Evolutionary conservation across 805 yeast genomes (phyloP).

Genomic region (Torulaspora delbrueckii): DNA sequence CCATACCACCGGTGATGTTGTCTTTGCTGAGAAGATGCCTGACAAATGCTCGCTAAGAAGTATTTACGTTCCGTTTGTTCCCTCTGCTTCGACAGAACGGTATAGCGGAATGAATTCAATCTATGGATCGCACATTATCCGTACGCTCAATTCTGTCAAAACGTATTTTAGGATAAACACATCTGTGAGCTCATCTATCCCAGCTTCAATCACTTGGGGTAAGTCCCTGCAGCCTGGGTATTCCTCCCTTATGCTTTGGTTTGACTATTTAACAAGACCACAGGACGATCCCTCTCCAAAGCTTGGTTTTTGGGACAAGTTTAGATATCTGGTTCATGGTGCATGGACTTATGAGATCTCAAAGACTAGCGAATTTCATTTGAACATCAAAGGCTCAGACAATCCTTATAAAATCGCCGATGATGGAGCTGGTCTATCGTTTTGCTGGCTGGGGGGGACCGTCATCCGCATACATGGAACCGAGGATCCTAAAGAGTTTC

Average conservation of each 20-base stretch:
- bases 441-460: conserved; percentile 58
- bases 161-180: conserved; percentile 47
- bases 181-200: conserved; percentile 40
- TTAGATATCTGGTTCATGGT: conserved; percentile 53
- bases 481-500: conserved; percentile 44
- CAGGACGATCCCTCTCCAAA: conserved; percentile 60
- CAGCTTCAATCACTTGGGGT: conserved; percentile 59
- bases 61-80: conserved; percentile 55
- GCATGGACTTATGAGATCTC: conserved; percentile 44
- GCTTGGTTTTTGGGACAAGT: conserved; percentile 70
- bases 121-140: conserved; percentile 52
- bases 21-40: conserved; percentile 53
- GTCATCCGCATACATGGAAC: conserved; percentile 47
- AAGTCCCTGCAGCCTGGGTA: conserved; percentile 58
- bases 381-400: conserved; percentile 57
- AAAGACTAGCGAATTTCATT: conserved; percentile 46
- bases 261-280: conserved; percentile 65
- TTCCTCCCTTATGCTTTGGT: conserved; percentile 56
- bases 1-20: conserved; percentile 44
- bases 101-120: conserved; percentile 42
- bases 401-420: conserved; percentile 58
- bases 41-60: conserved; percentile 43
- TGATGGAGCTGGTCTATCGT: conserved; percentile 57
- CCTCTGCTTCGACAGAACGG: conserved; percentile 38
- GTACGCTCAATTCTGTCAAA: conserved; percentile 63